Evolutionary conservation across 1,139 yeast species (phyloP), one percentile per base, ranked within the genome.

Genomic region (Hanseniaspora sp.): DNA sequence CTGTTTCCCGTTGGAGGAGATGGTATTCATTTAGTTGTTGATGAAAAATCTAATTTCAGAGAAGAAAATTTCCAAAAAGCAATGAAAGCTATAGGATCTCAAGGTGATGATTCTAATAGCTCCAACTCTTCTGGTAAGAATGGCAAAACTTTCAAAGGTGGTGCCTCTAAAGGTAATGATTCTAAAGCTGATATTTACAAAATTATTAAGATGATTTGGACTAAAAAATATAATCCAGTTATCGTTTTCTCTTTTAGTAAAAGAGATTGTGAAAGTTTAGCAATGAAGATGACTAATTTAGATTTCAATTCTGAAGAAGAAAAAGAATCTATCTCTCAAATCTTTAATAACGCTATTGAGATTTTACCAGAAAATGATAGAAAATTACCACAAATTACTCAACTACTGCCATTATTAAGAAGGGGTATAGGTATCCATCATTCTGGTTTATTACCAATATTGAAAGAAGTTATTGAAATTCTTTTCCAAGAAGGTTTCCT

Each of bases 391-490:
- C 98, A 92, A 69, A 92, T 92, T 62, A 86, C 86, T 63, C 92
- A 87, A 63, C 85, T 92, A 57, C 71, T 88, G 56, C 97, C 97
- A 0, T 72, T 94, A 54, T 73, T 92, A 61, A 81, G 83, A 67
- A 80, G 97, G 69, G 99, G 99, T 64, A 92, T 94, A 60, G 99
- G 98, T 68, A 90, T 94, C 63, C 99, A 94, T 71, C 99, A 94
- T 69, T 87, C 96, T 52, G 99, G 99, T 48, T 74, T 94, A 56
- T 74, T 94, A 59, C 99, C 99, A 9, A 94, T 94, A 59, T 74
- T 94, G 60, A 94, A 94, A 66, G 99, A 94, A 71, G 92, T 94
- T 56, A 92, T 94, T 64, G 99, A 94, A 72, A 86, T 94, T 69
- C 71, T 94, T 57, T 94, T 94, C 73, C 98, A 92, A 69, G 97